phyloP scores from a whole-genome alignment of 192 early-diverging fungal genomes.

The Coemansia umbellata region DNA sequence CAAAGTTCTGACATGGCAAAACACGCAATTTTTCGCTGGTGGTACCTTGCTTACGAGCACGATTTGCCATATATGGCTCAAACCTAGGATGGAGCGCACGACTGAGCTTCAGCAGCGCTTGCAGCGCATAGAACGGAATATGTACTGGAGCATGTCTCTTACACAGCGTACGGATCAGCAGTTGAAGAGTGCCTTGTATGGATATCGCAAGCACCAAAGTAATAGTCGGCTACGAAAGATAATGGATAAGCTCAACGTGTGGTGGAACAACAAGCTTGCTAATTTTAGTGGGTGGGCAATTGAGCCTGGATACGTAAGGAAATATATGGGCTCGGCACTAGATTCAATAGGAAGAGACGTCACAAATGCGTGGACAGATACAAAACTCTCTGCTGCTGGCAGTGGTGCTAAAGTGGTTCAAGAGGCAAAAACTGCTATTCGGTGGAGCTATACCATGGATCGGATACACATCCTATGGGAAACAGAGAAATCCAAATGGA shows the following conservation, averaged over 20 bases:
- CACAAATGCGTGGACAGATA: slow-evolving; percentile 5
- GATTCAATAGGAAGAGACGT: neutral
- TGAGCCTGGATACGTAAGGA: slow-evolving; percentile 18
- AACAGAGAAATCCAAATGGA: slow-evolving; percentile 30
- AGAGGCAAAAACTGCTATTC: slow-evolving; percentile 5
- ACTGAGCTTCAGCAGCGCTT: slow-evolving; percentile 19
- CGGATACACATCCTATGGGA: slow-evolving; percentile 3
- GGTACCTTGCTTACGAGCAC: slow-evolving; percentile 23
- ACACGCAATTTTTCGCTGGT: slow-evolving; percentile 31
- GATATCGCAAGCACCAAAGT: neutral
- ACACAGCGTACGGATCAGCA: slow-evolving; percentile 11
- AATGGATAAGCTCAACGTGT: neutral
- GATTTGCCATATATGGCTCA: slow-evolving; percentile 16
- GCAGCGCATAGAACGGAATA: slow-evolving; percentile 13
- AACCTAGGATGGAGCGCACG: slow-evolving; percentile 22
- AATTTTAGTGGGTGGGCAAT: slow-evolving; percentile 16
- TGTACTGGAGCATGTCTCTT: slow-evolving; percentile 51
- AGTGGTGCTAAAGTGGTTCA: slow-evolving; percentile 1
- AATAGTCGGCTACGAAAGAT: neutral
- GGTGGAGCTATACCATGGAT: slow-evolving; percentile 9
- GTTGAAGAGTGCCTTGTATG: neutral
- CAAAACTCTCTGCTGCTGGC: neutral
- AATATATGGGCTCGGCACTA: neutral
- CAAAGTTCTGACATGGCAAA: slow-evolving; percentile 35
- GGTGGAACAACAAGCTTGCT: slow-evolving; percentile 31